phyloP scores from a whole-genome alignment of 805 yeast species.

The Komagataella mondaviorum region DNA sequence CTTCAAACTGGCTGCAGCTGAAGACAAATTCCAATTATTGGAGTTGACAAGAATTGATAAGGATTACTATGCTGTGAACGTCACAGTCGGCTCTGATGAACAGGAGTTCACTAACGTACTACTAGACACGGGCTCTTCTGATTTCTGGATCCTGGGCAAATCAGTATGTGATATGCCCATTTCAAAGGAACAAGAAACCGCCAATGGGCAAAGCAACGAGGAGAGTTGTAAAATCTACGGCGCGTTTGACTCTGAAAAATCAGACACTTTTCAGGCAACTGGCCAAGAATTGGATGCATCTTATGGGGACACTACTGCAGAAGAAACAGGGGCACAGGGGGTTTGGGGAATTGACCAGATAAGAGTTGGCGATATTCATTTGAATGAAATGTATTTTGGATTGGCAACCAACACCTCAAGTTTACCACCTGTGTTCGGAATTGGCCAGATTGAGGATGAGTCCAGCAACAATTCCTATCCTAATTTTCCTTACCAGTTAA shows the following conservation, averaged over 20 bases:
- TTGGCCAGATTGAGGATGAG: background rate
- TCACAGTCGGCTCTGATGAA: background rate
- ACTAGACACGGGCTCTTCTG: background rate
- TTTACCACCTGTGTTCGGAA: background rate
- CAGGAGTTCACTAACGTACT: background rate
- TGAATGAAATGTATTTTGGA: background rate
- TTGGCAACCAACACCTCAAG: background rate
- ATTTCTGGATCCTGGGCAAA: background rate
- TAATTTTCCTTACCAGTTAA: background rate
- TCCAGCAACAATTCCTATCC: background rate
- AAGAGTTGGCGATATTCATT: background rate
- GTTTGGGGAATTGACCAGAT: background rate
- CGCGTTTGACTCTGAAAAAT: background rate
- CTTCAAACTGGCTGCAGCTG: background rate
- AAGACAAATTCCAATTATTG: background rate
- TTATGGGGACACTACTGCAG: background rate
- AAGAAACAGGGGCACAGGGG: background rate
- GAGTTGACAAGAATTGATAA: background rate
- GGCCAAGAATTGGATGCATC: background rate
- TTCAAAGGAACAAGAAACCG: background rate
- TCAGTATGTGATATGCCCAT: background rate
- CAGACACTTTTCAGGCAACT: background rate
- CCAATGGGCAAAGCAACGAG: background rate
- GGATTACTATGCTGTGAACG: background rate
- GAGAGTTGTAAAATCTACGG: background rate